Conservation (phyloP, 2,329 filamentous ascomycete species). For the Talaromyces sp. region DNA sequence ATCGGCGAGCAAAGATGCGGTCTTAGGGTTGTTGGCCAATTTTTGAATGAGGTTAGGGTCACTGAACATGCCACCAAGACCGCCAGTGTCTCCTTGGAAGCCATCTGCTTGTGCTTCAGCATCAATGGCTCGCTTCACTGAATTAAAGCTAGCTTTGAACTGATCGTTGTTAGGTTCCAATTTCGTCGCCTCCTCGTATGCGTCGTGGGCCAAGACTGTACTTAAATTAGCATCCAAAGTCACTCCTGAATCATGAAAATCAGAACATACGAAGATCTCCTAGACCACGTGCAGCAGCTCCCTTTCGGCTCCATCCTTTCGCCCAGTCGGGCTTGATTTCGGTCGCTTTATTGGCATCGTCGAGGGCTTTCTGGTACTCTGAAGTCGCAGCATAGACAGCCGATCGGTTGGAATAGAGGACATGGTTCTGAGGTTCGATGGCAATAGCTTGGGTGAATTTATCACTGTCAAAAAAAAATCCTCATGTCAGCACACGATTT, state of each 20-base stretch:
- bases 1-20: constrained; percentile 74
- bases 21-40: constrained; percentile 92
- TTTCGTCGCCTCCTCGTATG: constrained; percentile 93
- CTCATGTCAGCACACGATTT: not conserved
- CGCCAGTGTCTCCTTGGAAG: constrained; percentile 62
- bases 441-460: constrained; percentile 94
- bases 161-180: constrained; percentile 87
- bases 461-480: constrained; percentile 54
- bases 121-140: constrained; percentile 85
- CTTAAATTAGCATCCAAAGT: not conserved
- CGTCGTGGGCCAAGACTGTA: constrained; percentile 74
- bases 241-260: not conserved
- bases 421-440: constrained; percentile 84
- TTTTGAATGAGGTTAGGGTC: constrained; percentile 89
- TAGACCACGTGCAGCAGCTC: constrained; percentile 80
- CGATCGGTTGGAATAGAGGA: constrained; percentile 96
- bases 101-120: constrained; percentile 65
- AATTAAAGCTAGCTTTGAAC: constrained; percentile 80
- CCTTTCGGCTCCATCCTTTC: constrained; percentile 93
- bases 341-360: constrained; percentile 89
- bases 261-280: constrained; percentile 66
- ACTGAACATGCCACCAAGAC: constrained; percentile 88
- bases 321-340: constrained; percentile 97
- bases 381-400: constrained; percentile 82
- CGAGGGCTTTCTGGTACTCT: constrained; percentile 77